Evolutionary conservation across 306 rosid species (phyloP), one percentile per base, ranked within the genome.

Genomic region (Begonia peltatifolia): DNA sequence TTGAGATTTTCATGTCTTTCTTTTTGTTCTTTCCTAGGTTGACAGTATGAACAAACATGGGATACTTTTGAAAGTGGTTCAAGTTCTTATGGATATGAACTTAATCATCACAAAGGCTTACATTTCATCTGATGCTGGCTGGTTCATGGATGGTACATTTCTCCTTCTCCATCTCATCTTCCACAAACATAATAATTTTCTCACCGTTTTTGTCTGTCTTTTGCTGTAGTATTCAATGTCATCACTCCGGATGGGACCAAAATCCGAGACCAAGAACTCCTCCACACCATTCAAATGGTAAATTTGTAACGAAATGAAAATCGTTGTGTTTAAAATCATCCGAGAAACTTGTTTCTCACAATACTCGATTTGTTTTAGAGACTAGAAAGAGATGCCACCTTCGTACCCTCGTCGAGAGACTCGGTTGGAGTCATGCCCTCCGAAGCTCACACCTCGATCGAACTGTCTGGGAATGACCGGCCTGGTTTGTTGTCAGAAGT

Each of bases 401-500:
- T 71, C 61, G 82, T 71, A 48, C 81, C 94, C 14, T 80, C 95
- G 5, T n/a, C 73, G 61, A 80, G 85, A 76, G 92, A 78, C 42
- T 74, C 86, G 12, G 94, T 90, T 17, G 99, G 96, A 22, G 83
- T 90, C 13, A 82, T 81, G 62, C 95, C 83, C 50, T 80, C 84
- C 1, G 94, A 86, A 71, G 99, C 83, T 64, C 86, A 90, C 72
- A 90, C 99, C 42, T 80, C 83, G 20, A 73, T 90, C 52, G 99
- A 90, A 65, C 99, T 90, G 30, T 76, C 86, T 2, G 99, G 99
- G 44, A 86, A 79, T 1, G 99, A 90, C 76, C 72, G 96, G 54
- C 94, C 99, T 11, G 99, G 99, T 35, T 77, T 90, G 64, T 77
- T 90, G 61, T 90, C 99, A 18, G 99, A 86, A 79, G 76, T 90